phyloP scores from a whole-genome alignment of 345 rosid species.

The Acer saccharum region DNA sequence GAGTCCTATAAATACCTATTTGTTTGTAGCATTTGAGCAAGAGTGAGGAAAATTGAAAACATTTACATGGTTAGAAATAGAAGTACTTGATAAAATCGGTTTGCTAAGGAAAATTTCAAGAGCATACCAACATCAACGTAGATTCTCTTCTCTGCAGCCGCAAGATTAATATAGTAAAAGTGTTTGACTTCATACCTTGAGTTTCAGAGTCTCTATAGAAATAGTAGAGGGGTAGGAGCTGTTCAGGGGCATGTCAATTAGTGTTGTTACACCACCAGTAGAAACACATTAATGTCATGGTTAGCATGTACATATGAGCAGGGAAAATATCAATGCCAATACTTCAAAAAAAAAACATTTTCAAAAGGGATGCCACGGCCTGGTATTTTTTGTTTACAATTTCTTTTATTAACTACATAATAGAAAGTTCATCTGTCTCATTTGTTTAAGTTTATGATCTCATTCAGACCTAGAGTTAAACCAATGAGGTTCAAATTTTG shows the following conservation, averaged over 20 bases:
- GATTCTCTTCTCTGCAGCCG: constrained; percentile 72
- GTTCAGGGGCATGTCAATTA: constrained; percentile 94
- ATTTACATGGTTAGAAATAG: not conserved
- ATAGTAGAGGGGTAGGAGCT: constrained; percentile 71
- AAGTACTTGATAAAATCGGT: constrained; percentile 15
- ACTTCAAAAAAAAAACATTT: not conserved
- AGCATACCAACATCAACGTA: constrained; percentile 86
- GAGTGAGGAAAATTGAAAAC: no score
- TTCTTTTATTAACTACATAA: not conserved
- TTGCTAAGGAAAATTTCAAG: constrained; percentile 19
- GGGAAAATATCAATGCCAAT: not conserved
- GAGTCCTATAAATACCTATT: no score
- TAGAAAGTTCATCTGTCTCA: not conserved
- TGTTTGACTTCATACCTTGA: constrained; percentile 50
- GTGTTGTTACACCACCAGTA: constrained; percentile 82
- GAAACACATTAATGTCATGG: constrained; percentile 4
- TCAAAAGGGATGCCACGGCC: no score
- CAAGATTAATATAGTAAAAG: not conserved
- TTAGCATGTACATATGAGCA: constrained; percentile 1
- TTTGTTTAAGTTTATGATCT: not conserved
- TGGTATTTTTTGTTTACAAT: no score
- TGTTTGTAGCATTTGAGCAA: no score
- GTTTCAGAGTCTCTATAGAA: constrained; percentile 72
- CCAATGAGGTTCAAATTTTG: constrained; percentile 11
- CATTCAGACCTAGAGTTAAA: not conserved